phyloP scores from a whole-genome alignment of 2,329 filamentous ascomycete species.

The Botrytis deweyae region DNA sequence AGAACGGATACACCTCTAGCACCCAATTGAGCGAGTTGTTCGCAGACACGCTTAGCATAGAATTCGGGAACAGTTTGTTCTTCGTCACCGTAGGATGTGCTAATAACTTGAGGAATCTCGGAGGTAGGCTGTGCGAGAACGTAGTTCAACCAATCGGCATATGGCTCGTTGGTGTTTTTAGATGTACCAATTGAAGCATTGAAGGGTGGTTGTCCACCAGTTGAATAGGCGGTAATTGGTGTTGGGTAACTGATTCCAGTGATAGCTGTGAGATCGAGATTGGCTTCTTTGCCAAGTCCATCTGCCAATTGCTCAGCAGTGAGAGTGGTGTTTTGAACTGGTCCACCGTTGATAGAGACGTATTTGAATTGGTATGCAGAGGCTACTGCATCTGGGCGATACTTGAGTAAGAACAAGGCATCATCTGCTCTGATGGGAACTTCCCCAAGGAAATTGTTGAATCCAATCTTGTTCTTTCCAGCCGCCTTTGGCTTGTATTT shows the following conservation, averaged over 20 bases:
- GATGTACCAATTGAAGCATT: constrained; percentile 43
- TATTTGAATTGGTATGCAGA: constrained; percentile 27
- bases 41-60: constrained; percentile 55
- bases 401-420: constrained; percentile 27
- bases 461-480: constrained; percentile 29
- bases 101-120: constrained; percentile 55
- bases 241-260: constrained; percentile 54
- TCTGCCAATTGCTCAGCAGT: constrained; percentile 23
- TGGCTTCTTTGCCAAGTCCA: constrained; percentile 46
- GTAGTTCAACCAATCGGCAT: constrained; percentile 53
- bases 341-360: constrained; percentile 25
- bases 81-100: constrained; percentile 59
- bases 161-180: constrained; percentile 53
- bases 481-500: constrained; percentile 27
- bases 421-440: constrained; percentile 31
- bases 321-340: constrained; percentile 25
- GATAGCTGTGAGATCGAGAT: constrained; percentile 57
- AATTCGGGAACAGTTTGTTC: constrained; percentile 53
- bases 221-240: constrained; percentile 54
- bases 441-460: constrained; percentile 33
- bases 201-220: constrained; percentile 54
- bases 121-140: constrained; percentile 45
- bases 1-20: constrained; percentile 55
- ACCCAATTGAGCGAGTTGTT: constrained; percentile 53
- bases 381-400: constrained; percentile 27